Base-by-base conservation (phyloP, 2,329 filamentous ascomycete genomes). In the Monilinia fructigena region DNA sequence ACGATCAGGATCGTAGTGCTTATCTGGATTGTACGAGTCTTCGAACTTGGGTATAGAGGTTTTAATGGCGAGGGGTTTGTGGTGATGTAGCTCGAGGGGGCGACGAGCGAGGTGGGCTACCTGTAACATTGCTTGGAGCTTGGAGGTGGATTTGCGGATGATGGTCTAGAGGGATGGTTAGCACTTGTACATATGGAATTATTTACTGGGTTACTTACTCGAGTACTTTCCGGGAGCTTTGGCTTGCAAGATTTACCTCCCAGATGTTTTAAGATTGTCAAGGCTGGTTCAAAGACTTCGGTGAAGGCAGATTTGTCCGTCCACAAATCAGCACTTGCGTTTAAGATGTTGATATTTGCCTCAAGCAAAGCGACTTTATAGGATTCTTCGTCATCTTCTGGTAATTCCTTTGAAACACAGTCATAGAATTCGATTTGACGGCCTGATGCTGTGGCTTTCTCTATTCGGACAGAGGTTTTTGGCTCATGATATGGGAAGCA, bases 1-100 rank as follows among this genome's bases (percentile, higher is more conserved):
- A 72, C 89, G 89, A 79, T 99, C 91, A 0, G 93, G 93, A 76
- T 99, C 96, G 85, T 99, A 98, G 84, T 98, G 95, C 80, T 93
- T 94, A 81, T 91, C 87, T 3, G 95, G 95, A 78, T 96, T 95
- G 85, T 93, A 99, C 67, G 86, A 85, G 77, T 97, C 94, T 80
- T 98, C 95, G 80, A 98, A 99, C 78, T 96, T 97, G 78, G 95
- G 95, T 56, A 97, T 87, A 67, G 86, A 89, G 10, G 87, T 88
- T 78, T 94, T 93, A 81, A 98, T 96, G 28, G 95, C 89, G 3
- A 96, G 84, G 0, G 93, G 92, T 0, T 85, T 85, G 82, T 99
- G 95, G 79, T 95, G 85, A 80, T 99, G 95, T 3, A 99, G 86
- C 74, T 92, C 86, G 40, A 98, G 86, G 2, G 93, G 92, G 11